Percentiles rank a stretch among this genome's conserved stretches.
These are phyloP conservation scores for Thermoascus crustaceus DNA, from an alignment of 2,329 filamentous ascomycete genomes.

Conservation along the genomic window DNA sequence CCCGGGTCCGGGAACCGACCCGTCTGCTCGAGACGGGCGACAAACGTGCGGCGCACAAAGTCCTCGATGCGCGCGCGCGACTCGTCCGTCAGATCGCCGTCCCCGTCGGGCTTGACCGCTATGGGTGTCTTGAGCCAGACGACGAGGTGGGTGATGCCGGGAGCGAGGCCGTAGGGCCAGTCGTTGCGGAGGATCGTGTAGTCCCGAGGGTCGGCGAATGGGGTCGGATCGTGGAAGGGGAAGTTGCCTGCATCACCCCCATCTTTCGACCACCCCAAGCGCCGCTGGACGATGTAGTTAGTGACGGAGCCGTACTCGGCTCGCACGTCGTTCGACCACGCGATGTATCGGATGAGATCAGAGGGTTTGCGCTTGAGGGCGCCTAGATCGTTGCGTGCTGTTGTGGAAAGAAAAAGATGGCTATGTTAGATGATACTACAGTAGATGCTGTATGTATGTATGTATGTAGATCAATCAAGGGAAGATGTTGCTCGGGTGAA, in stretches of 20 bases:
- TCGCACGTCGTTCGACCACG: conserved; percentile 49
- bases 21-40: conserved; percentile 31
- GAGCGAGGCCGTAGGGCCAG: conserved; percentile 53
- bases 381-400: conserved; percentile 46
- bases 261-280: conserved; percentile 45
- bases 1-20: conserved; percentile 22
- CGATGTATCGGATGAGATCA: conserved; percentile 51
- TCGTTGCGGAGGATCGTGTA: conserved; percentile 53
- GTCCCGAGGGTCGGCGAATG: conserved; percentile 48
- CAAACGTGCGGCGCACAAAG: conserved; percentile 45
- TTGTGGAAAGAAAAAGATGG: conserved; percentile 3
- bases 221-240: conserved; percentile 37
- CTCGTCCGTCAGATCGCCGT: conserved; percentile 45
- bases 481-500: too few relatives aligned
- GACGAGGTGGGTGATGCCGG: conserved; percentile 48
- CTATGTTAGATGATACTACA: too few relatives aligned
- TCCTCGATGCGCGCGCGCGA: conserved; percentile 40
- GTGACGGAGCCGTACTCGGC: conserved; percentile 48
- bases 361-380: conserved; percentile 52
- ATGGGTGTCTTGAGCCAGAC: conserved; percentile 51
- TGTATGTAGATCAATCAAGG: too few relatives aligned
- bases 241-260: conserved; percentile 19
- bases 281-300: conserved; percentile 48
- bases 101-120: conserved; percentile 34
- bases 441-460: too few relatives aligned